Percentiles rank a stretch among this genome's conserved stretches.
Conservation (phyloP, 1,139 yeast species). For the Hyphopichia buzzinii region DNA sequence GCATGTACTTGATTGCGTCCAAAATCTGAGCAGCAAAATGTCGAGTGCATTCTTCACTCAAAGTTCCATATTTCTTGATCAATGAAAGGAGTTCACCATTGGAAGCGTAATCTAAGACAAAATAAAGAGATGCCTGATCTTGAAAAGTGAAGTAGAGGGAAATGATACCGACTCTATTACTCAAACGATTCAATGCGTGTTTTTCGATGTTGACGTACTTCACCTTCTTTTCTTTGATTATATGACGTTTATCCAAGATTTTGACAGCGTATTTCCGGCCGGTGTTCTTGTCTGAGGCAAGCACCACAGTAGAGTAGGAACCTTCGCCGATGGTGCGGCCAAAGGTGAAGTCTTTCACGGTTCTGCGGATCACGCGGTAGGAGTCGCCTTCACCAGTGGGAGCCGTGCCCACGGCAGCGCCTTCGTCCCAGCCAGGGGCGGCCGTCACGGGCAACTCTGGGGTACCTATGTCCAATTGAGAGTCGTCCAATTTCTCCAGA, state of each 20-base stretch:
- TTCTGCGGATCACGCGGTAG: slow-evolving; percentile 44
- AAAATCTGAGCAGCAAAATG: slow-evolving; percentile 66
- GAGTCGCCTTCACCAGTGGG: slow-evolving; percentile 13
- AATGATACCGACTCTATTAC: slow-evolving; percentile 71
- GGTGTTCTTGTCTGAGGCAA: slow-evolving; percentile 79
- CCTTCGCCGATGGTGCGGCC: slow-evolving; percentile 93
- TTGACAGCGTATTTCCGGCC: slow-evolving; percentile 82
- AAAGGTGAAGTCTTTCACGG: slow-evolving; percentile 83
- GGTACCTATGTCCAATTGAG: too few relatives aligned
- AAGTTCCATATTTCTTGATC: slow-evolving; percentile 72
- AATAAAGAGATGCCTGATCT: slow-evolving; percentile 82
- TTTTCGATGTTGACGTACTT: slow-evolving; percentile 96
- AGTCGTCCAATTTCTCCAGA: background rate
- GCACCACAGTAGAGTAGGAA: slow-evolving; percentile 89
- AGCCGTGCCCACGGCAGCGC: slow-evolving; percentile 37
- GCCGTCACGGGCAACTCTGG: too few relatives aligned
- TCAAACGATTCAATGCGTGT: slow-evolving; percentile 81
- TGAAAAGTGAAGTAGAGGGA: slow-evolving; percentile 91
- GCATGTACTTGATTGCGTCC: slow-evolving; percentile 68
- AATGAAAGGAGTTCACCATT: slow-evolving; percentile 86
- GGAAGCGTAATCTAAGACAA: slow-evolving; percentile 89
- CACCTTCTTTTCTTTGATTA: slow-evolving; percentile 90
- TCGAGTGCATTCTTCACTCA: slow-evolving; percentile 74
- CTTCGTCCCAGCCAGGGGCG: slow-evolving; percentile 39
- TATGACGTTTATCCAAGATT: slow-evolving; percentile 87